These are phyloP conservation scores for Sequoia sempervirens DNA, from an alignment of 75 land plant genomes.

Conservation along the genomic window DNA sequence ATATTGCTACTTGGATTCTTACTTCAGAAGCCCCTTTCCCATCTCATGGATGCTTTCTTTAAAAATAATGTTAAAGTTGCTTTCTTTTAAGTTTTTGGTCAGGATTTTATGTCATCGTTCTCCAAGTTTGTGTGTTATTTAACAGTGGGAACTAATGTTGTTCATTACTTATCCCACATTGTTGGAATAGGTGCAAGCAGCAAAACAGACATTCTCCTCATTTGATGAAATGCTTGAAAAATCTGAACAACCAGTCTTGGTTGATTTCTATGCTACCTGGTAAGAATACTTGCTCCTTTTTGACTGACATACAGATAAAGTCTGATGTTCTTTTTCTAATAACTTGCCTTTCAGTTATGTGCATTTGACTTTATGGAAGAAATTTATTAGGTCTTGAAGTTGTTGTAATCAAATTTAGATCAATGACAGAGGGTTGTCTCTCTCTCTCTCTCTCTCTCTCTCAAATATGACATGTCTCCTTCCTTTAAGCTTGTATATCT, in stretches of 20 bases:
- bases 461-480: background rate
- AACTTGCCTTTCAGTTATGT: background rate
- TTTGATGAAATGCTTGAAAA: slow-evolving; percentile 81
- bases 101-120: background rate
- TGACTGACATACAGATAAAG: background rate
- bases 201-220: slow-evolving; percentile 74
- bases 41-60: background rate
- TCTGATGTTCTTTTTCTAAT: background rate
- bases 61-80: background rate
- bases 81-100: background rate
- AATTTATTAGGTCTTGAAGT: background rate
- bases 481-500: background rate
- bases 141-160: background rate
- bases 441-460: background rate
- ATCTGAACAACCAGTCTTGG: slow-evolving; percentile 83
- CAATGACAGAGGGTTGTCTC: background rate
- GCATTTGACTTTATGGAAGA: slow-evolving; percentile 1
- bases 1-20: background rate
- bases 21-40: background rate
- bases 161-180: background rate
- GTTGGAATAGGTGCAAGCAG: slow-evolving; percentile 60
- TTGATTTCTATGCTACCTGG: slow-evolving; percentile 99
- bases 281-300: slow-evolving; percentile 20
- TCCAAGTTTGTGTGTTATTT: background rate
- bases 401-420: background rate